Base-by-base conservation (phyloP, 2,329 filamentous ascomycete species). In the Colletotrichum chrysophilum region DNA sequence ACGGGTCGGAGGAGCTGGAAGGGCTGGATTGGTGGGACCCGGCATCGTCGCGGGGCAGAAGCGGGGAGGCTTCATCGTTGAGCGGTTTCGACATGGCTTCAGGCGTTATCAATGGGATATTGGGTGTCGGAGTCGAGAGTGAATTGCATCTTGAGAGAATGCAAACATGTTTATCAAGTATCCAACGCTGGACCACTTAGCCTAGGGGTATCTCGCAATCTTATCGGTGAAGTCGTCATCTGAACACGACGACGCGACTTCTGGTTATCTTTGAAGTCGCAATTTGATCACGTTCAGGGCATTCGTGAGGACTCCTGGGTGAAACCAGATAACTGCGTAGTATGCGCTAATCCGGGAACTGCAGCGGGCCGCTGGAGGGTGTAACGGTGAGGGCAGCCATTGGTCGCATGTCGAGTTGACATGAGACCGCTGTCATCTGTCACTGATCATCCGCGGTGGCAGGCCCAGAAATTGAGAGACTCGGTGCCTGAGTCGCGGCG, bases 1-100 rank as follows among this genome's bases (percentile, higher is more conserved):
- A 84, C 77, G 86, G 84, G 77, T 84, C 83, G 26, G n/a, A 7
- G 1, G 30, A 12, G 30, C 4, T 21, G 34, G 55, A 52, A 21
- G 43, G 43, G n/a, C 43, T 52, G n/a, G 43, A 52, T 13, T 13
- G 43, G 16, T 61, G 36, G 43, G 43, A 28, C 16, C 30, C 36
- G 12, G 13, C 65, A 32, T 55, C 43, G 32, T 65, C 52, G 52
- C 55, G 71, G 28, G 71, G 52, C 26, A 68, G 56, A 28, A 75
- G 73, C 14, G 69, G 69, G 2, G 70, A 75, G 26, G 43, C 38
- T 21, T 75, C 73, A 3, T 48, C 32, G 38, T 13, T 48, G 43
- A 69, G 56, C 16, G 43, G 38, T 26, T 62, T 72, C 68, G 72
- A 72, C 72, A 75, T 75, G 21, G 66, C 10, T 56, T 28, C 32